These are phyloP conservation scores for Phytophthora cactorum DNA, from an alignment of 352 stramenopile species.

Conservation along the genomic window DNA sequence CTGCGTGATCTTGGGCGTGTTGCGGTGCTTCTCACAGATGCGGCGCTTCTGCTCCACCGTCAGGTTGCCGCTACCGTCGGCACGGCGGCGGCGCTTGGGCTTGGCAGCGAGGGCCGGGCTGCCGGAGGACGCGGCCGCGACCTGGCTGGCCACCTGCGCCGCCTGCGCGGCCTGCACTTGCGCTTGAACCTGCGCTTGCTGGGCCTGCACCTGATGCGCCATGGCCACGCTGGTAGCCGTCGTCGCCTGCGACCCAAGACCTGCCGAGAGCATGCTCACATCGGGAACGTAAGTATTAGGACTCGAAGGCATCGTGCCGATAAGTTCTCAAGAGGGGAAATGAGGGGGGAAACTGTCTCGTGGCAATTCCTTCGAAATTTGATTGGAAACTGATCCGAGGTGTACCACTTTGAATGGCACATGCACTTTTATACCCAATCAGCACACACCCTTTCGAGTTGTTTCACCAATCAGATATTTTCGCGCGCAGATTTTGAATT, in stretches of 20 bases:
- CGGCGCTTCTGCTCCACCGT: slow-evolving; percentile 89
- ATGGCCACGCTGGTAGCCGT: slow-evolving; percentile 36
- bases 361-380: slow-evolving; percentile 14
- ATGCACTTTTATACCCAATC: no score
- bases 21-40: slow-evolving; percentile 89
- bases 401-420: no score
- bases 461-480: slow-evolving; percentile 3
- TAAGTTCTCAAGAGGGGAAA: slow-evolving; percentile 57
- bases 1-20: slow-evolving; percentile 88
- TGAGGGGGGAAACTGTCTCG: slow-evolving; percentile 10
- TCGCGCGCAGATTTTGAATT: slow-evolving; percentile 10
- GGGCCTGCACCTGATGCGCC: slow-evolving; percentile 37
- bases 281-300: slow-evolving; percentile 68
- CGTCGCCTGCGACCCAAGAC: slow-evolving; percentile 11
- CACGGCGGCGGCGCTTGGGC: slow-evolving; percentile 48
- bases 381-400: slow-evolving; percentile 1
- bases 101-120: slow-evolving; percentile 4
- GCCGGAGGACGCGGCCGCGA: background rate
- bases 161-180: slow-evolving; percentile 23
- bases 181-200: slow-evolving; percentile 30
- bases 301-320: slow-evolving; percentile 78
- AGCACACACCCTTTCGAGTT: no score
- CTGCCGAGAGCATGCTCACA: slow-evolving; percentile 30
- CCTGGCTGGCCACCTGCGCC: slow-evolving; percentile 5
- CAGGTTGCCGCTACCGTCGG: slow-evolving; percentile 77